Percentiles rank a stretch among this genome's conserved stretches.
Evolutionary conservation across 2,329 filamentous ascomycete species (phyloP).

Genomic region (Chaetomium strumarium): DNA sequence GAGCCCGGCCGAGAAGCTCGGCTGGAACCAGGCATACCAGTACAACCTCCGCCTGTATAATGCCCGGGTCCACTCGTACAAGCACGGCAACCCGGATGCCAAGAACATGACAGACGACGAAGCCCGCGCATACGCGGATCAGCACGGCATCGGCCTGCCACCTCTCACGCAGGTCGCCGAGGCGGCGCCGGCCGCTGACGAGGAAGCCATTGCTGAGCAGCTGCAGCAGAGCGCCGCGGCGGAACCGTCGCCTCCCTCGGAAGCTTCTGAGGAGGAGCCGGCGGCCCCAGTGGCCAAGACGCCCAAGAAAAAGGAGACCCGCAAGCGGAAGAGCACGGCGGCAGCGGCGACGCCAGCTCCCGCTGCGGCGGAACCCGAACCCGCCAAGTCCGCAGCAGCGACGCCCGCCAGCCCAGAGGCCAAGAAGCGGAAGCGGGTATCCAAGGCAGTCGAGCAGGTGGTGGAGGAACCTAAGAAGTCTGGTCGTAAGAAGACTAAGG

Average conservation of each 20-base stretch:
- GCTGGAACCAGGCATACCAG: constrained; percentile 62
- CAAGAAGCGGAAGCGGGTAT: constrained; percentile 57
- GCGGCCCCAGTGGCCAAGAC: constrained; percentile 45
- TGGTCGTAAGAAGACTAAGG: constrained; percentile 52
- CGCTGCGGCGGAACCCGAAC: constrained; percentile 38
- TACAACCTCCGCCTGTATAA: constrained; percentile 63
- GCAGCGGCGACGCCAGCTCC: constrained; percentile 41
- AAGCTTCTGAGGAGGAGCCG: constrained; percentile 37
- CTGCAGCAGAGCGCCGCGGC: constrained; percentile 40
- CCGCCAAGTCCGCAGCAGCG: constrained; percentile 34
- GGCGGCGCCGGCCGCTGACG: constrained; percentile 41
- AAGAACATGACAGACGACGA: constrained; percentile 58
- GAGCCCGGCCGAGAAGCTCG: constrained; percentile 64
- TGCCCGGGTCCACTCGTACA: constrained; percentile 59
- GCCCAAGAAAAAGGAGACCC: constrained; percentile 49
- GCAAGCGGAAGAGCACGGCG: constrained; percentile 48
- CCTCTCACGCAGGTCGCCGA: constrained; percentile 42
- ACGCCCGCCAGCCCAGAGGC: constrained; percentile 48
- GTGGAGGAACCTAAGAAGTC: constrained; percentile 57
- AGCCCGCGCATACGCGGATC: constrained; percentile 55
- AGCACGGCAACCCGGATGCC: constrained; percentile 51
- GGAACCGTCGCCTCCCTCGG: constrained; percentile 30
- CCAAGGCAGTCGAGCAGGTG: constrained; percentile 49
- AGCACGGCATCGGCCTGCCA: constrained; percentile 49
- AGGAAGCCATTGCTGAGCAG: constrained; percentile 55